These are phyloP conservation scores for Boletus tylopilopsis DNA, from an alignment of 768 basidiomycete species.

Conservation along the genomic window DNA sequence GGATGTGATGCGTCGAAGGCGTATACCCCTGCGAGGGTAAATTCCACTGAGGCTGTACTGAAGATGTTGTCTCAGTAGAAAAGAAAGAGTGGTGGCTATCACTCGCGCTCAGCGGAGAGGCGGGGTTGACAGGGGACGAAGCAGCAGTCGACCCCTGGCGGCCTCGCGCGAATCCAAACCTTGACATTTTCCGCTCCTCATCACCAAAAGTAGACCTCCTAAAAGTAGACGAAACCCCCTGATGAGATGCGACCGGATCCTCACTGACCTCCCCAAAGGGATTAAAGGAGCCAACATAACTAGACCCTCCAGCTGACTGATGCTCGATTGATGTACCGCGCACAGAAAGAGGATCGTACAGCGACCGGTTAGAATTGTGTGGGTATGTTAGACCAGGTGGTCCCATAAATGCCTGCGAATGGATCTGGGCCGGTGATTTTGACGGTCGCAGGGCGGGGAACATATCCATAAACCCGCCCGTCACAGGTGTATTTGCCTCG, in stretches of 20 bases:
- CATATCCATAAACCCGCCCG: constrained; percentile 62
- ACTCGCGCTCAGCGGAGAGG: constrained; percentile 52
- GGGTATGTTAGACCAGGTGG: constrained; percentile 56
- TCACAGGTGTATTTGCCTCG: constrained; percentile 52
- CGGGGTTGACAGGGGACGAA: constrained; percentile 55
- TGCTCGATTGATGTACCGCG: constrained; percentile 42
- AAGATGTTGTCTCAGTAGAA: constrained; percentile 36
- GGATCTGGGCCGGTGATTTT: constrained; percentile 17
- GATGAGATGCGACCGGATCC: constrained; percentile 35
- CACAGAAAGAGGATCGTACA: constrained; percentile 50
- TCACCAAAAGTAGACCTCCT: constrained; percentile 50
- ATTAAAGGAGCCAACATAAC: constrained; percentile 75
- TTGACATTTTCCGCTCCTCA: constrained; percentile 60
- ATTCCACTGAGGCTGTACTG: constrained; percentile 44
- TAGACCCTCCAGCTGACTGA: constrained; percentile 43
- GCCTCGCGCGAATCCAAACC: constrained; percentile 78
- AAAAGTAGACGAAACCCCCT: constrained; percentile 30
- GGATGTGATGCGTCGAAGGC: constrained; percentile 46
- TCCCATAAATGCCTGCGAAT: constrained; percentile 35
- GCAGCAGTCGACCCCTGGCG: constrained; percentile 55
- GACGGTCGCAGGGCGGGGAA: constrained; percentile 58
- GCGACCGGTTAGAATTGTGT: constrained; percentile 44
- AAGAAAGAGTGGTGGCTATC: constrained; percentile 49
- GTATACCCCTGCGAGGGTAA: constrained; percentile 39
- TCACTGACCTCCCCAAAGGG: constrained; percentile 67